Evolutionary conservation across 2,329 filamentous ascomycete genomes (phyloP), one percentile per base, ranked within the genome.

Genomic region (Bipolaris oryzae): DNA sequence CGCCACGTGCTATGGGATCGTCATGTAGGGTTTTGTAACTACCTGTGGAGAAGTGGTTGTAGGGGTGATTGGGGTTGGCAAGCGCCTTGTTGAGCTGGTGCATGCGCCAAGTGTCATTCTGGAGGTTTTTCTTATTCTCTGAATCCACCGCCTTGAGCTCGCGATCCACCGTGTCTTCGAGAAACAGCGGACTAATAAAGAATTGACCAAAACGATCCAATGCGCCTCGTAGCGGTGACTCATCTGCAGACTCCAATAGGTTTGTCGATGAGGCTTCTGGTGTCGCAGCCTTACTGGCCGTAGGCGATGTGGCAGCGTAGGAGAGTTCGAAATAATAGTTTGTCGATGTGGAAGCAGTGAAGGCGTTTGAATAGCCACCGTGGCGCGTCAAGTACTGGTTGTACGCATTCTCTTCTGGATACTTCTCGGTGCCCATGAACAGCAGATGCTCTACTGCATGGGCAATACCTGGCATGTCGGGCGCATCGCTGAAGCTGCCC

Each of bases 351-450:
- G 91, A 83, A 15, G 90, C 92, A 1, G 95, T 99, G 76, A 96
- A 98, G 53, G 95, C 95, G 76, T 99, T 99, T 25, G 93, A 96
- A 72, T 89, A 87, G 53, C 95, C 95, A 9, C 92, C 96, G 75
- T 97, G 89, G 57, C 91, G 85, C 49, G 92, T 90, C 51, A 99
- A 85, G 75, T 96, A 99, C 74, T 94, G 89, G 71, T 91, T 92
- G 81, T 99, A 99, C 63, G 90, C 94, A 76, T 99, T 86, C 55
- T 69, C 67, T 39, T 68, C 63, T 0, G 95, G 95, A 72, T 95
- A 99, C 82, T 98, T 99, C 77, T 96, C 89, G 7, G 95, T 99
- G 47, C 95, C 95, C 95, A 99, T 98, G 80, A 99, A 99, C 21
- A 99, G 81, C 63, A 97, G 80, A 84, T 97, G 94, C 81, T 98